Conservation (phyloP, 177 flowering plant species). For the Telopea speciosissima region DNA sequence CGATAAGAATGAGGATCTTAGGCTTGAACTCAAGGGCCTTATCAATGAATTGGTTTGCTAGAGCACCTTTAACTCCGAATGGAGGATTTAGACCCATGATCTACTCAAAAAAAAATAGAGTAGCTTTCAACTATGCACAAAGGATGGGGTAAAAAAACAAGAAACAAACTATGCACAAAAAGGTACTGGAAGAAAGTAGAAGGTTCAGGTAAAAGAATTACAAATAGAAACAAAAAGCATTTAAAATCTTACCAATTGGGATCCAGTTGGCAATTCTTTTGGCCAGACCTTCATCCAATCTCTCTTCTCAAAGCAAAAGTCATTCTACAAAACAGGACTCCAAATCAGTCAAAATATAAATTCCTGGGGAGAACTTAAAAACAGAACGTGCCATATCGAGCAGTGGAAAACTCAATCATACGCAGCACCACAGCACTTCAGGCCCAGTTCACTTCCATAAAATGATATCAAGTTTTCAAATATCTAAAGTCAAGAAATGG, state of each 20-base stretch:
- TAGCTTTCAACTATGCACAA: neutral
- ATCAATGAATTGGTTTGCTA: conserved; percentile 72
- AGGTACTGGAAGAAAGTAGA: neutral
- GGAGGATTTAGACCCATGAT: conserved; percentile 95
- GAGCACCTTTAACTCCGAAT: conserved; percentile 62
- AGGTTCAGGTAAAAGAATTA: too few species aligned
- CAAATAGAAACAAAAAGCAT: neutral
- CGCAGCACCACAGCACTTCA: too few species aligned
- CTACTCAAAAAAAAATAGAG: conserved; percentile 25
- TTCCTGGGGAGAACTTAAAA: neutral
- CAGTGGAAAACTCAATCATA: neutral
- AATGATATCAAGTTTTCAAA: too few species aligned
- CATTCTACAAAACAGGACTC: conserved; percentile 43
- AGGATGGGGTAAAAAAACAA: neutral
- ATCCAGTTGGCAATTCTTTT: conserved; percentile 61
- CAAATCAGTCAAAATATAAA: neutral
- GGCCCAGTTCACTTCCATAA: too few species aligned
- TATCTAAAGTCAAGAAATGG: too few species aligned
- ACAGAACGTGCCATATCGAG: neutral
- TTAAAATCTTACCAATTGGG: conserved; percentile 50
- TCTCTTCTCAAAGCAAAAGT: conserved; percentile 65
- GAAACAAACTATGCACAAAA: neutral
- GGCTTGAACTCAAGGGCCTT: conserved; percentile 89
- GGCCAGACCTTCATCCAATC: conserved; percentile 71
- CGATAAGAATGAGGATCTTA: conserved; percentile 80